phyloP scores from a whole-genome alignment of 768 basidiomycete genomes.

The Pleurotus sapidus region DNA sequence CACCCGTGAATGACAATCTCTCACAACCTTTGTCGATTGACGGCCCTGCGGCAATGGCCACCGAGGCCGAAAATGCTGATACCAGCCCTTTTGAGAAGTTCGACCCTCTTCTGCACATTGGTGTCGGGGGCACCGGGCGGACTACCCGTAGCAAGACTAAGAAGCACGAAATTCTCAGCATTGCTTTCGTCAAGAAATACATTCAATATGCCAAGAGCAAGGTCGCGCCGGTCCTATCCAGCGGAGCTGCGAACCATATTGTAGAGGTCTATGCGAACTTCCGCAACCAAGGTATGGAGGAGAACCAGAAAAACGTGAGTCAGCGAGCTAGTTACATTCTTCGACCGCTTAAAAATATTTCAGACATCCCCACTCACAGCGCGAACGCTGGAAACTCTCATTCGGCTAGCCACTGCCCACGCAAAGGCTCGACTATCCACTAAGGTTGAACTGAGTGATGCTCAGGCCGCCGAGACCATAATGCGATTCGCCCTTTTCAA shows the following conservation, averaged over 20 bases:
- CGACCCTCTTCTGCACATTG: conserved; percentile 92
- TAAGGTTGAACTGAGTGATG: conserved; percentile 83
- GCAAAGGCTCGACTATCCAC: conserved; percentile 90
- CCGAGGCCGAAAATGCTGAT: conserved; percentile 58
- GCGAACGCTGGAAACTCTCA: conserved; percentile 96
- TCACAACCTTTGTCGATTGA: conserved; percentile 88
- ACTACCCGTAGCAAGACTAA: conserved; percentile 57
- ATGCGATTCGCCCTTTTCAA: conserved; percentile 97
- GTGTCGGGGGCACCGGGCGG: conserved; percentile 55
- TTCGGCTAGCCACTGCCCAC: conserved; percentile 96
- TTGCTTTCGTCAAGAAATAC: conserved; percentile 96
- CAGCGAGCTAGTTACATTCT: background rate
- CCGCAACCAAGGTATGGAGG: conserved; percentile 89
- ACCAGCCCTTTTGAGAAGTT: conserved; percentile 93
- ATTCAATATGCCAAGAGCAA: conserved; percentile 96
- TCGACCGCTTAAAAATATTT: conserved; percentile 9
- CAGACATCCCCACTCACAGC: conserved; percentile 97
- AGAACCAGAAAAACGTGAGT: conserved; percentile 80
- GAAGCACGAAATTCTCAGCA: conserved; percentile 83
- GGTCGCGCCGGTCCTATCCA: conserved; percentile 79
- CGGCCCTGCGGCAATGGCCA: conserved; percentile 53
- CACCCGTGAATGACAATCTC: conserved; percentile 85
- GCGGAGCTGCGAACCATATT: conserved; percentile 93
- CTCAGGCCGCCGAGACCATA: conserved; percentile 88
- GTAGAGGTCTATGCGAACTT: conserved; percentile 89